Conservation (phyloP, 202 grass and related monocot genomes). For the Carex arenaria region DNA sequence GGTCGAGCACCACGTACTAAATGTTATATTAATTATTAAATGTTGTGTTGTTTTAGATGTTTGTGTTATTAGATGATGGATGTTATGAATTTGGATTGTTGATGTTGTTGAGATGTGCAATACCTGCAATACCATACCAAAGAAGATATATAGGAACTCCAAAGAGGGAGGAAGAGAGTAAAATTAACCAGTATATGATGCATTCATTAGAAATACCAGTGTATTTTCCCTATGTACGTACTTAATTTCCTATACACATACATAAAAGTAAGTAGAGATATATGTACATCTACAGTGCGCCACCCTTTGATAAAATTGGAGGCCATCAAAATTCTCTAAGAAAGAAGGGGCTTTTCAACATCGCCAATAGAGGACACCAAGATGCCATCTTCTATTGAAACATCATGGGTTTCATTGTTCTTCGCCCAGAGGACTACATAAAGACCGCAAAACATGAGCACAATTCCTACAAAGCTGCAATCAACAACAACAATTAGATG, state of each 20-base stretch:
- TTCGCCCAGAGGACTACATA: constrained; percentile 66
- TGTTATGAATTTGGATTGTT: no score
- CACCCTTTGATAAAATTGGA: neutral
- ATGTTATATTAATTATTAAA: no score
- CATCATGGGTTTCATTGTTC: constrained; percentile 23
- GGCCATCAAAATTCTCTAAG: constrained; percentile 22
- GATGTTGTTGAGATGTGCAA: no score
- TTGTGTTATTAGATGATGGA: no score
- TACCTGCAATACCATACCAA: no score
- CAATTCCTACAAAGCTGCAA: constrained; percentile 50
- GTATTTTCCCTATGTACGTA: neutral
- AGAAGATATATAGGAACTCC: no score
- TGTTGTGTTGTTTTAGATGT: no score
- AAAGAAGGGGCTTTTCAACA: constrained; percentile 38
- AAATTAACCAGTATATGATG: neutral
- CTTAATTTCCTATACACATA: neutral
- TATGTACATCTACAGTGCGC: neutral
- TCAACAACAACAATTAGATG: neutral
- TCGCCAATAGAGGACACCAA: neutral
- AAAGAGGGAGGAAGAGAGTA: no score
- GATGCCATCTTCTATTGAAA: neutral
- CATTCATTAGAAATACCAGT: neutral
- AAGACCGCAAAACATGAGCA: constrained; percentile 58
- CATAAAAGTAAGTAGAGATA: neutral
- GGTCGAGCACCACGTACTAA: no score